Evolutionary conservation across 148 eudicot species (phyloP).

Genomic region (Nyssa sinensis): DNA sequence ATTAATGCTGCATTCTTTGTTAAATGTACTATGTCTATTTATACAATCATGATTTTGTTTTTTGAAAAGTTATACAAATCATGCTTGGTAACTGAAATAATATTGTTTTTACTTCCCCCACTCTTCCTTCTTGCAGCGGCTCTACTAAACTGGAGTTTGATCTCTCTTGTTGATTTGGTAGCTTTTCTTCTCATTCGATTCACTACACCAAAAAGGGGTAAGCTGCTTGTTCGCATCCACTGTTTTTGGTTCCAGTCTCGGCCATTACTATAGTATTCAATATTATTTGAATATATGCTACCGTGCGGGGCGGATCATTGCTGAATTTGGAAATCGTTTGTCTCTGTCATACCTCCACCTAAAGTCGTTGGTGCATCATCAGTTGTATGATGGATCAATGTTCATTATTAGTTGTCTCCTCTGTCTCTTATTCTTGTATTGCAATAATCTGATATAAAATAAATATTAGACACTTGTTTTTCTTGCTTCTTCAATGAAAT

Average conservation of each 20-base stretch:
- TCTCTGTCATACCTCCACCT: not conserved
- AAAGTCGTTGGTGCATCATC: no score
- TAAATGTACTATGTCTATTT: not conserved
- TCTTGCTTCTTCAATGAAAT: no score
- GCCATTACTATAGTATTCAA: no score
- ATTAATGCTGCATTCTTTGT: not conserved
- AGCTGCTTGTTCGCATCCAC: not conserved
- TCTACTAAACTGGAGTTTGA: conserved; percentile 10
- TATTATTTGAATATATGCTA: no score
- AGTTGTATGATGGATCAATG: no score
- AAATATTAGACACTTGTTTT: no score
- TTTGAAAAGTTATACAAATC: not conserved
- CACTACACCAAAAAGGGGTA: not conserved
- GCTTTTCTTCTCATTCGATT: not conserved
- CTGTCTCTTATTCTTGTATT: no score
- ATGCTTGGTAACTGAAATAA: conserved; percentile 9
- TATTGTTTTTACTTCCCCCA: conserved; percentile 16
- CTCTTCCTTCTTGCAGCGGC: conserved; percentile 33
- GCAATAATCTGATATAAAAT: no score
- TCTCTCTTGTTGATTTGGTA: not conserved
- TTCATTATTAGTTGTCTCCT: no score
- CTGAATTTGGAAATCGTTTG: conserved; percentile 33
- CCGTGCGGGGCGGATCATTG: no score
- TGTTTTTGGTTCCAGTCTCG: no score
- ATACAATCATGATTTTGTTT: not conserved